Conservation (phyloP, 2,329 filamentous ascomycete species). For the Calcarisporium arbuscula region DNA sequence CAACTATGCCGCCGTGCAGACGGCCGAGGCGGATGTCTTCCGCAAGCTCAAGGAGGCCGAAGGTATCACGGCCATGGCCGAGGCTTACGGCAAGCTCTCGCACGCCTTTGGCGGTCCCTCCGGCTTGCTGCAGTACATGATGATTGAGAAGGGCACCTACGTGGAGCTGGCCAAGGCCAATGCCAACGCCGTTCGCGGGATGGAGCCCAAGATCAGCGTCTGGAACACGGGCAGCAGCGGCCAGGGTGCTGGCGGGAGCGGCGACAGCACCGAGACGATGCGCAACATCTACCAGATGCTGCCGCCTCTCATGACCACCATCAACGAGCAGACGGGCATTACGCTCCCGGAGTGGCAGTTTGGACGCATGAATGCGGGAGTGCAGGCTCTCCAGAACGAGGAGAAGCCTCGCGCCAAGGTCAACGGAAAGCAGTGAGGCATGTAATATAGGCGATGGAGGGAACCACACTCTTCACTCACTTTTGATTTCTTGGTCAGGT, state of each 20-base stretch:
- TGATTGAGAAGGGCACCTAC: constrained; percentile 79
- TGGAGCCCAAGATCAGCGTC: constrained; percentile 84
- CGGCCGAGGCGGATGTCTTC: constrained; percentile 54
- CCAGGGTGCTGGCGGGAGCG: constrained; percentile 31
- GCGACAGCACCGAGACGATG: constrained; percentile 53
- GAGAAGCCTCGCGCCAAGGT: too few species aligned
- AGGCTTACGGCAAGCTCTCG: constrained; percentile 68
- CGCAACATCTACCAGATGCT: constrained; percentile 80
- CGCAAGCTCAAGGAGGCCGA: constrained; percentile 67
- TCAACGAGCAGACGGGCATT: constrained; percentile 85
- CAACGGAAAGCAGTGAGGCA: constrained; percentile 8
- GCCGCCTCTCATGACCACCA: constrained; percentile 75
- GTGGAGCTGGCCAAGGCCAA: constrained; percentile 73
- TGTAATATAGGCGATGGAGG: too few species aligned
- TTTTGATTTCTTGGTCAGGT: too few species aligned
- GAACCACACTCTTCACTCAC: too few species aligned
- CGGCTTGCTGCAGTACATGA: constrained; percentile 75
- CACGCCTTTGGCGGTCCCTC: constrained; percentile 70
- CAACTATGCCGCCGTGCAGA: constrained; percentile 32
- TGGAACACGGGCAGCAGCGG: constrained; percentile 69
- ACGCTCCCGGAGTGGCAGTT: constrained; percentile 72
- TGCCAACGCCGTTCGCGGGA: constrained; percentile 64
- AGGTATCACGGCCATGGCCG: constrained; percentile 69
- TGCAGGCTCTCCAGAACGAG: constrained; percentile 24
- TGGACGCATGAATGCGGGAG: constrained; percentile 34